Conservation (phyloP, 495 filamentous ascomycete genomes). For the Friedmanniomyces simplex region DNA sequence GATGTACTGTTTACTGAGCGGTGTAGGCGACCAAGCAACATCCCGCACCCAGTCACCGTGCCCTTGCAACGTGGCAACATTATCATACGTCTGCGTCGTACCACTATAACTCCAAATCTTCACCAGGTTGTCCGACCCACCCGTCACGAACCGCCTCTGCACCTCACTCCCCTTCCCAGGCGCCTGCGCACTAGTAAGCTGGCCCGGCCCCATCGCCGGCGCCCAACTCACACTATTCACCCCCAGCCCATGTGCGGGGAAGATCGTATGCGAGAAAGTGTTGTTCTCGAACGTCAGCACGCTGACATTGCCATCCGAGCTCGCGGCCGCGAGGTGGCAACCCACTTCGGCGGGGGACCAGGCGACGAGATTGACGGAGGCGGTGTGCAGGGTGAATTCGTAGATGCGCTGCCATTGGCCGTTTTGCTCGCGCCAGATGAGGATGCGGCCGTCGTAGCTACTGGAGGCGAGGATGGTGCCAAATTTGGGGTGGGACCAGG, state of each 20-base stretch:
- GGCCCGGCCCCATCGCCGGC: constrained; percentile 62
- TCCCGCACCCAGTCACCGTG: constrained; percentile 98
- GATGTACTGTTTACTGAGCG: constrained; percentile 90
- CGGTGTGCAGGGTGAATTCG: constrained; percentile 83
- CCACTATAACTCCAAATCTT: constrained; percentile 70
- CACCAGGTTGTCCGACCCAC: constrained; percentile 82
- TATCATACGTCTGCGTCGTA: constrained; percentile 45
- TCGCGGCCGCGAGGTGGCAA: constrained; percentile 88
- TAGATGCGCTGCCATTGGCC: constrained; percentile 59
- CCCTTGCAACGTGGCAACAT: constrained; percentile 48
- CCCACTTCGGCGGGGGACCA: constrained; percentile 96
- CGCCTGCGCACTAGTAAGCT: constrained; percentile 61
- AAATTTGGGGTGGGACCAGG: constrained; percentile 86
- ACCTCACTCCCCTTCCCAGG: constrained; percentile 42
- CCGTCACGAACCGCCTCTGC: constrained; percentile 78
- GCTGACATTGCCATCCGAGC: constrained; percentile 80
- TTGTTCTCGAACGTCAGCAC: constrained; percentile 97
- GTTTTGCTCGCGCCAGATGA: constrained; percentile 91
- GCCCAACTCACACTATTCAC: constrained; percentile 93
- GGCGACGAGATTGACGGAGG: constrained; percentile 87
- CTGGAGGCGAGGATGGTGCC: constrained; percentile 93
- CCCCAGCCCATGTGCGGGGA: constrained; percentile 83
- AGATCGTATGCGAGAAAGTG: constrained; percentile 70
- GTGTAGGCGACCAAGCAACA: constrained; percentile 90
- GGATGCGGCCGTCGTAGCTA: constrained; percentile 91